Conservation (phyloP, 306 rosid species). For the Ochetophila trinervis region DNA sequence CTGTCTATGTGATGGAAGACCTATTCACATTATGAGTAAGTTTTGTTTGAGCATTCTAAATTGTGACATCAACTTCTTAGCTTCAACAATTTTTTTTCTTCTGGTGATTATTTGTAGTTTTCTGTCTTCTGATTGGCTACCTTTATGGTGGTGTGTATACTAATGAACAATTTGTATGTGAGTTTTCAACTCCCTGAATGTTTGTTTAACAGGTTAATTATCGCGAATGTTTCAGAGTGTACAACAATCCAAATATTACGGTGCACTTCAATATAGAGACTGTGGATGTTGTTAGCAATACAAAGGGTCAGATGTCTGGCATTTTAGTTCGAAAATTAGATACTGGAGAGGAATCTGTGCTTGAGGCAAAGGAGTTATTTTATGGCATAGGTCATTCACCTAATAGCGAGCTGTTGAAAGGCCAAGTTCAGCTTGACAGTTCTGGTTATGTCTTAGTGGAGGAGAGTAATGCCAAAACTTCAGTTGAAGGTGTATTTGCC, state of each 20-base stretch:
- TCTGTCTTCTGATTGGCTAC: slow-evolving; percentile 16
- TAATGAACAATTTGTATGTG: slow-evolving; percentile 60
- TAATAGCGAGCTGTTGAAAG: slow-evolving; percentile 73
- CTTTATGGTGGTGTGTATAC: slow-evolving; percentile 42
- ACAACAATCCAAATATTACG: slow-evolving; percentile 80
- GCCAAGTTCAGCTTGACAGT: slow-evolving; percentile 77
- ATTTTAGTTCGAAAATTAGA: slow-evolving; percentile 62
- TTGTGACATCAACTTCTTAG: not conserved
- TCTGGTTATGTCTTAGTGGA: slow-evolving; percentile 70
- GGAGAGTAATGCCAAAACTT: slow-evolving; percentile 74
- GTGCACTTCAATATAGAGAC: slow-evolving; percentile 87
- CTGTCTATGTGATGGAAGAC: no score
- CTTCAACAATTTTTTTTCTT: not conserved
- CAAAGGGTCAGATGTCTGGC: slow-evolving; percentile 92
- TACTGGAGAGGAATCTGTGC: slow-evolving; percentile 66
- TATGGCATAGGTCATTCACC: slow-evolving; percentile 96
- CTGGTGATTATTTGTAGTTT: slow-evolving; percentile 8
- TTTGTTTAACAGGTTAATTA: slow-evolving; percentile 99
- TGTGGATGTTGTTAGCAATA: slow-evolving; percentile 83
- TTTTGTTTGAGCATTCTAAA: not conserved
- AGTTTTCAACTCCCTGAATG: slow-evolving; percentile 94
- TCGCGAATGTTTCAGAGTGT: slow-evolving; percentile 99
- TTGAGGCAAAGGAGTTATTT: slow-evolving; percentile 85
- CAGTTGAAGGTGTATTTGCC: slow-evolving; percentile 85
- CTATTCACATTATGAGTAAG: not conserved